These are phyloP conservation scores for Lepidium didymum DNA, from an alignment of 345 rosid genomes.

Conservation along the genomic window DNA sequence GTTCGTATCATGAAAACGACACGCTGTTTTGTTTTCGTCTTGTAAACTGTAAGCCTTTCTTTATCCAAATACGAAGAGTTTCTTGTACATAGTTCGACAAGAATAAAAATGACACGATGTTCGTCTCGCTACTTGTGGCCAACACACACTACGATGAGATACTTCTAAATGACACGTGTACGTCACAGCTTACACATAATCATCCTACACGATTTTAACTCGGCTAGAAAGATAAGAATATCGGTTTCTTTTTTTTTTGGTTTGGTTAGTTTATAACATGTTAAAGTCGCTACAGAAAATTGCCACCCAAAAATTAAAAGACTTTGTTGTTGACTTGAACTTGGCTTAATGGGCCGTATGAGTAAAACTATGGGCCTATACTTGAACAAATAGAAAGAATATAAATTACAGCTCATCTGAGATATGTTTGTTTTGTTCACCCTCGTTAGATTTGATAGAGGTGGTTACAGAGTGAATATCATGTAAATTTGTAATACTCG, in stretches of 20 bases:
- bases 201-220: background rate
- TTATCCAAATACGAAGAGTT: background rate
- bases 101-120: background rate
- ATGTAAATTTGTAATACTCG: no score
- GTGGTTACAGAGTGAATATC: no score
- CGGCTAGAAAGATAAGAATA: background rate
- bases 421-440: background rate
- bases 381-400: background rate
- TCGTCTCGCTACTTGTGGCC: background rate
- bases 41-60: background rate
- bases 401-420: background rate
- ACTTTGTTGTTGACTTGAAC: background rate
- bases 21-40: constrained; percentile 6
- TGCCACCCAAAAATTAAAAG: background rate
- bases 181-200: background rate
- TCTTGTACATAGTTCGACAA: constrained; percentile 2
- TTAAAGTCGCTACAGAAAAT: no score
- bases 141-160: background rate
- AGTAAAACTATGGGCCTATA: background rate
- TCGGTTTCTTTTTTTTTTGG: no score
- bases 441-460: background rate
- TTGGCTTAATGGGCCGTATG: background rate
- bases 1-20: constrained; percentile 13
- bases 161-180: background rate
- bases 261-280: no score